Conservation (phyloP, 176 grass and related monocot species). For the Ensete glaucum region DNA sequence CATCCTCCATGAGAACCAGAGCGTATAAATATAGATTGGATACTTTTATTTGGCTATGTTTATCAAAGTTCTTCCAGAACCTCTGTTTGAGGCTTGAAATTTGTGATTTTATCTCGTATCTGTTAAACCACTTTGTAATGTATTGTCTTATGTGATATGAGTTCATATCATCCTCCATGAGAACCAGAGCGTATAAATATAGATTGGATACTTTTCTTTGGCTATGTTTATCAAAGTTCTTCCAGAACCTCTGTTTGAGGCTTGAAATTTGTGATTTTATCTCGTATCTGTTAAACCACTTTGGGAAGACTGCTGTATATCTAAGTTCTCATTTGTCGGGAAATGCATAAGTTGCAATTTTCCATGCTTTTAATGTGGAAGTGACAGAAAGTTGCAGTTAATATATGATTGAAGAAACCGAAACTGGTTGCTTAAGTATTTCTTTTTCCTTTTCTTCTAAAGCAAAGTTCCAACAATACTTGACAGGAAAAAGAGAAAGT, state of each 20-base stretch:
- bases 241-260: neutral
- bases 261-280: neutral
- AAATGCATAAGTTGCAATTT: neutral
- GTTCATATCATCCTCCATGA: neutral
- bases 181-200: neutral
- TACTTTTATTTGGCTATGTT: neutral
- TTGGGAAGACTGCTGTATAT: neutral
- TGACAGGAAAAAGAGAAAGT: conserved; percentile 84
- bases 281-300: neutral
- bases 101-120: neutral
- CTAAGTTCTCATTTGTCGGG: too few species aligned
- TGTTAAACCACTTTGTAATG: neutral
- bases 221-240: neutral
- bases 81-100: neutral
- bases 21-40: neutral
- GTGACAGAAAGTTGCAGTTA: too few species aligned
- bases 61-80: neutral
- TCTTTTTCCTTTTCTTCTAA: neutral
- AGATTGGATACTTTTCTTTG: neutral
- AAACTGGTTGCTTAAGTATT: neutral
- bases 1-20: neutral
- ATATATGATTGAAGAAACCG: too few species aligned
- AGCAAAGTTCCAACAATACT: neutral
- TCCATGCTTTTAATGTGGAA: neutral
- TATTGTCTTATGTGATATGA: neutral